phyloP scores from a whole-genome alignment of 306 rosid genomes.

The Alnus rubra region DNA sequence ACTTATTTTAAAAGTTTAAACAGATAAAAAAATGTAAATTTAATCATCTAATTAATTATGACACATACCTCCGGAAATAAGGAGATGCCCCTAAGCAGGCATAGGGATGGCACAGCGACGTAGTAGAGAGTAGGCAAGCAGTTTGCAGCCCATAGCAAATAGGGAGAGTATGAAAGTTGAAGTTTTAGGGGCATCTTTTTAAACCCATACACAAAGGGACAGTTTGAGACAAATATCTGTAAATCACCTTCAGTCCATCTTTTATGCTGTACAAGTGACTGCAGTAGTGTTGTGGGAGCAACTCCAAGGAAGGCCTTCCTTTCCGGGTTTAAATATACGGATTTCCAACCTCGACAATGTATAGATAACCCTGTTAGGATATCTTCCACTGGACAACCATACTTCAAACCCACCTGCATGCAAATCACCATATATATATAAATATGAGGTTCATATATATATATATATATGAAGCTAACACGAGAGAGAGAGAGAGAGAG shows the following conservation, averaged over 20 bases:
- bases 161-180: not conserved
- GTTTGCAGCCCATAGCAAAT: not conserved
- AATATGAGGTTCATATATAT: no score
- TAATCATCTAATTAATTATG: not conserved
- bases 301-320: conserved; percentile 15
- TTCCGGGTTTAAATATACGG: conserved; percentile 1
- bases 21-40: not conserved
- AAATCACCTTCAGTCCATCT: conserved; percentile 6
- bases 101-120: conserved; percentile 6
- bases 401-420: no score
- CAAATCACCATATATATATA: not conserved
- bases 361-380: conserved; percentile 11
- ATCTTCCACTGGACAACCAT: not conserved
- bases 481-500: not conserved
- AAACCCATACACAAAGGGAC: conserved; percentile 5
- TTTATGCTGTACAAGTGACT: conserved; percentile 13
- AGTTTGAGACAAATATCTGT: conserved; percentile 4
- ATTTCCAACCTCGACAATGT: conserved; percentile 30
- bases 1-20: no score
- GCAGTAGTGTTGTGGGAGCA: conserved; percentile 6
- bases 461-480: no score
- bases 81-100: conserved; percentile 17
- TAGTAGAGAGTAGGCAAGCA: not conserved
- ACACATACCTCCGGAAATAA: conserved; percentile 15
- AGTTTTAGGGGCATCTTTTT: conserved; percentile 11